Evolutionary conservation across 176 grass and related monocot genomes (phyloP), one percentile per base, ranked within the genome.

Genomic region (Aegilops longissima): DNA sequence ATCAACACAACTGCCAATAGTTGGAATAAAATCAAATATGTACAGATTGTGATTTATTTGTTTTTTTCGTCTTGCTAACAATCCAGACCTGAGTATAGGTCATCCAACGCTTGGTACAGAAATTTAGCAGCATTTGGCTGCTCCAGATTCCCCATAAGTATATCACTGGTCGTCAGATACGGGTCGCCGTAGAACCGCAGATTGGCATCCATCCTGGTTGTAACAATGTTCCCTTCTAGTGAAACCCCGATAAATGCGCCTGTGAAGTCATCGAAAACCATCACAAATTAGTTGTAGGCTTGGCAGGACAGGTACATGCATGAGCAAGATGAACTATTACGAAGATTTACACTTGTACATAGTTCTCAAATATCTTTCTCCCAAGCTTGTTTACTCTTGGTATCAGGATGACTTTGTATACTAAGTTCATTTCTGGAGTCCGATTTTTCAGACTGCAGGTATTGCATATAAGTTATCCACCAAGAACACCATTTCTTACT

Each of bases 241-340:
- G 95, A 98, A 65, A 95, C 89, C 29, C 95, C 95, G 51, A 98
- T 64, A 76, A 98, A 98, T 76, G 93, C 93, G 77, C 95, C 95
- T 97, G 47, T 34, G 6, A 64, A 65, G 25, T 36, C 11, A 66
- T 12, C 27, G 12, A 33, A 27, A 71, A 85, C 40, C 13, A 79
- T 33, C 2, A 40, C 10, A 82, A 38, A 66, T 74, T 29, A 72
- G 29, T 78, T 77, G 11, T 70, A 76, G 54, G 54, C 54, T 59
- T 59, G 18, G 54, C 54, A 59, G 11, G 21, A 70, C 21, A 70
- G 1, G 35, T 81, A 35, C 45, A 70, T 69, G 21, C 21, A 27
- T 24, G 21, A 49, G 21, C 33, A 39, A 20, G 72, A 40, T 39
- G 4, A 5, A 52, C 39, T 24, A 82, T 18, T 11, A 82, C 4